Base-by-base conservation (phyloP, 2,329 filamentous ascomycete species). In the Claviceps pusilla region DNA sequence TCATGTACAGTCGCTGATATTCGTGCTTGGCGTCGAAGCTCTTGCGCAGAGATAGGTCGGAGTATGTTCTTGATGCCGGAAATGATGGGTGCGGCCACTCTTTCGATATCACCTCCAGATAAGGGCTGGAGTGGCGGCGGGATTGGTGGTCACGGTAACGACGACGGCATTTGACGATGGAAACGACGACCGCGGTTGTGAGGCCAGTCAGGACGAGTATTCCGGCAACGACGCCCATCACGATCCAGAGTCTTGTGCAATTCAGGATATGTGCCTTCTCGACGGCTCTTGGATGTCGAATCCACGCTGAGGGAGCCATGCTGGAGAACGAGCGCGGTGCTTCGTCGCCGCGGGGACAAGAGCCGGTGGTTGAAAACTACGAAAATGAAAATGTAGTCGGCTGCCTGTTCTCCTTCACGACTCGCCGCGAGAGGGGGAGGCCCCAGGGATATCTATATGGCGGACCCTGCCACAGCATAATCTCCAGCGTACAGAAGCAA, bases 1-100 rank as follows among this genome's bases (percentile, higher is more conserved):
- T 74, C 59, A 74, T 71, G 48, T 62, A 64, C 35, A 61, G 59
- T 12, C 72, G 64, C 56, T 72, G 66, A 31, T 62, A 54, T 56
- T 75, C 72, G 45, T 69, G 65, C 35, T 69, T 62, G 29, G 65
- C 60, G 9, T 55, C 35, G 35, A 52, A 31, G 33, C 33, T 42
- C 10, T 48, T 11, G 3, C n/a, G n/a, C 5, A 29, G 9, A 41
- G 50, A 43, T n/a, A 37, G 24, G 4, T 19, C 45, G 14, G 43
- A 48, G 14, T n/a, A 4, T 3, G 14, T 33, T n/a, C 29, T 35
- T 4, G 37, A 29, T 7, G 39, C n/a, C 7, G 29, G 14, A 29
- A 48, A 4, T 16, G 28, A 39, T 12, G 54, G 31, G 4, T 24
- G 41, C 12, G 45, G 35, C 45, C 42, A 55, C 19, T 52, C 49